These are phyloP conservation scores for Colletotrichum musicola DNA, from an alignment of 2,329 filamentous ascomycete genomes.

Conservation along the genomic window DNA sequence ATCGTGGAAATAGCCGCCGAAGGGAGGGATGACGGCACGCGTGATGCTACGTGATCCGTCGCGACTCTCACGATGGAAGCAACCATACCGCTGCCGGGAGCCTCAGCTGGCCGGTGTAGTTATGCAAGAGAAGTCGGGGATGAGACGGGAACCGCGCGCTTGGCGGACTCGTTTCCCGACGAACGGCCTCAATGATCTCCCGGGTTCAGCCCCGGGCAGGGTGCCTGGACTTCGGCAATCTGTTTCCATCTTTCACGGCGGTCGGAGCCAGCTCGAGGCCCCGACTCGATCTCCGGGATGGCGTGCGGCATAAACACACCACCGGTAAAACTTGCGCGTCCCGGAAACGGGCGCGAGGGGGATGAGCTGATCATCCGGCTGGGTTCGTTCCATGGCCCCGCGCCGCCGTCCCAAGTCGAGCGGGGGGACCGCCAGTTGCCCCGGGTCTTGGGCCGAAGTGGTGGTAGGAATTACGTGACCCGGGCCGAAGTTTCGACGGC, in stretches of 20 bases:
- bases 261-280: neutral
- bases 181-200: slow-evolving; percentile 3
- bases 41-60: no score
- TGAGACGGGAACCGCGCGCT: neutral
- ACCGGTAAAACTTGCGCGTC: neutral
- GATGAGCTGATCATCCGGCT: neutral
- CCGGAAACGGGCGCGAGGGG: neutral
- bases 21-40: no score
- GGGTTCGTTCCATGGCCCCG: neutral
- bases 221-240: neutral
- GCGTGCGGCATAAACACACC: neutral
- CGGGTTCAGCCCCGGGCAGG: neutral
- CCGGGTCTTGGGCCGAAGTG: neutral
- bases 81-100: no score
- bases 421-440: slow-evolving; percentile 6
- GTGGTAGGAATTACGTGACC: slow-evolving; percentile 7
- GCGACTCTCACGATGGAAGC: no score
- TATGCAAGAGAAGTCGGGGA: no score
- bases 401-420: slow-evolving; percentile 13
- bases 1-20: no score
- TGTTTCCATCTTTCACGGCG: neutral
- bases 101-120: no score
- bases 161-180: slow-evolving; percentile 3
- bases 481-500: slow-evolving; percentile 24
- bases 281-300: neutral